phyloP scores from a whole-genome alignment of 2,329 filamentous ascomycete genomes.

The Trichoderma atrobrunneum region DNA sequence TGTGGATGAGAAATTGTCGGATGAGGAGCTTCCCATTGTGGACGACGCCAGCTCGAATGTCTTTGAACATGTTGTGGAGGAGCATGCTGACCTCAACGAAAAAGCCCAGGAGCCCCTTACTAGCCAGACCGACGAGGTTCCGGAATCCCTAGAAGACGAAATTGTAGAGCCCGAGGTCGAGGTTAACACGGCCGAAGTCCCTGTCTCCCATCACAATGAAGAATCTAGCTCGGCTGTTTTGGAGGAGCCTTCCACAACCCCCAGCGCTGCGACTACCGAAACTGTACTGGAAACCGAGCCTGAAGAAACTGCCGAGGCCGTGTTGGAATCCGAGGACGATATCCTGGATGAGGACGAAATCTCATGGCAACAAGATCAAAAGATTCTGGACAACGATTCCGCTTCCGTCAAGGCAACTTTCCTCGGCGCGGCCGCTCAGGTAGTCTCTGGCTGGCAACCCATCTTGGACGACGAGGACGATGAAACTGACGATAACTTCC shows the following conservation, averaged over 20 bases:
- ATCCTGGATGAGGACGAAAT: slow-evolving; percentile 29
- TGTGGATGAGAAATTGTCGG: not conserved
- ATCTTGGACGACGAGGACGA: slow-evolving; percentile 52
- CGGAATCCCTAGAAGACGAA: not conserved
- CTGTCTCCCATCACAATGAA: not conserved
- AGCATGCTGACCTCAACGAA: not conserved
- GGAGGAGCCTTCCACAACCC: not conserved
- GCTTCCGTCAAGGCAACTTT: slow-evolving; percentile 45
- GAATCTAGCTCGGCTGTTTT: not conserved
- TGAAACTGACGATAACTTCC: slow-evolving; percentile 36
- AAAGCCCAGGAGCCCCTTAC: slow-evolving; percentile 2
- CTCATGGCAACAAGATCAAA: slow-evolving; percentile 23
- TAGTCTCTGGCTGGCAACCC: slow-evolving; percentile 46
- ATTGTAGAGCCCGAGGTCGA: not conserved
- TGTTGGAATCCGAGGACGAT: not conserved
- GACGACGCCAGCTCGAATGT: not conserved
- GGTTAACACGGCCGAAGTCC: not conserved
- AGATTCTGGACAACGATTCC: slow-evolving; percentile 29
- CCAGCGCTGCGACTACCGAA: not conserved
- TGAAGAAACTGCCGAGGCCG: slow-evolving; percentile 18
- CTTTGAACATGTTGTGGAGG: not conserved
- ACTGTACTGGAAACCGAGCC: not conserved
- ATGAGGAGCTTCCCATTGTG: not conserved
- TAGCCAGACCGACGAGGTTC: not conserved
- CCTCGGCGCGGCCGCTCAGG: slow-evolving; percentile 51